Conservation (phyloP, 441 rosid species). For the Gossypium laxum region DNA sequence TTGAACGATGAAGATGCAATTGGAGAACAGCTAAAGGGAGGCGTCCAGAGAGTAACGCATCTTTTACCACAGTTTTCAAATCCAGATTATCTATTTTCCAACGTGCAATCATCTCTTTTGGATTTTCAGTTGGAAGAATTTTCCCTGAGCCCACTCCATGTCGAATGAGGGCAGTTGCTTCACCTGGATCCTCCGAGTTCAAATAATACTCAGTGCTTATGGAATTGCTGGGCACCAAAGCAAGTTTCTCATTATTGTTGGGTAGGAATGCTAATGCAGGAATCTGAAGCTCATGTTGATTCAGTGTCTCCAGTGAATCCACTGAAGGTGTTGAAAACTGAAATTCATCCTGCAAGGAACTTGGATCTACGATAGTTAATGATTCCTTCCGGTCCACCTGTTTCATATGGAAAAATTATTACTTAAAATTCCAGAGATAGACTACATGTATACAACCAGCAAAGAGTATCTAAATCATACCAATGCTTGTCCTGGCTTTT, state of each 20-base stretch:
- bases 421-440: slow-evolving; percentile 21
- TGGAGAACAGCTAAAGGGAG: slow-evolving; percentile 98
- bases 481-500: slow-evolving; percentile 62
- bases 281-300: slow-evolving; percentile 27
- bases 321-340: slow-evolving; percentile 42
- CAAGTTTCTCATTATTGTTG: slow-evolving; percentile 35
- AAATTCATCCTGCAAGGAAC: slow-evolving; percentile 40
- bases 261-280: slow-evolving; percentile 22
- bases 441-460: slow-evolving; percentile 15
- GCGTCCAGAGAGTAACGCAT: slow-evolving; percentile 87
- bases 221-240: slow-evolving; percentile 43
- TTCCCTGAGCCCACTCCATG: slow-evolving; percentile 33
- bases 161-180: slow-evolving; percentile 48
- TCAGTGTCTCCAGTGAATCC: slow-evolving; percentile 35
- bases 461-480: slow-evolving; percentile 29
- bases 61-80: slow-evolving; percentile 80
- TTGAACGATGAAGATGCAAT: slow-evolving; percentile 81
- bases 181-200: slow-evolving; percentile 38
- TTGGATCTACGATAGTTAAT: slow-evolving; percentile 33
- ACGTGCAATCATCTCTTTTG: slow-evolving; percentile 95
- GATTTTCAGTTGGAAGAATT: slow-evolving; percentile 73
- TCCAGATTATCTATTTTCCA: slow-evolving; percentile 85
- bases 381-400: slow-evolving; percentile 49
- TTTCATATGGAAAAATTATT: slow-evolving; percentile 18
- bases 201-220: slow-evolving; percentile 31